Evolutionary conservation across 345 rosid species (phyloP).

Genomic region (Acer yangbiense): DNA sequence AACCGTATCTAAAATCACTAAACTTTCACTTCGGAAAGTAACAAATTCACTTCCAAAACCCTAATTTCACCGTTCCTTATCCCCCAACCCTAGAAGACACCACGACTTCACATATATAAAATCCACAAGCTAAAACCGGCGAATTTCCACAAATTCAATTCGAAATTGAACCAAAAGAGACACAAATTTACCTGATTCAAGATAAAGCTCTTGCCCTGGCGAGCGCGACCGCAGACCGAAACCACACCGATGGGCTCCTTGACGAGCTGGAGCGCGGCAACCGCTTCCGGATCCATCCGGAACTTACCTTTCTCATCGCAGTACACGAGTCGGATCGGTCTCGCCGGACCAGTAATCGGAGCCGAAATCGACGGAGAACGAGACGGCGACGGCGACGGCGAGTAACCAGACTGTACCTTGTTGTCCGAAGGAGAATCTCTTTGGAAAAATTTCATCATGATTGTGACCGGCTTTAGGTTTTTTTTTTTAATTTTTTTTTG

Average conservation of each 20-base stretch:
- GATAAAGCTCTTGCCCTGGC: constrained; percentile 96
- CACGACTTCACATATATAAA: neutral
- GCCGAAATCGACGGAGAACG: constrained; percentile 22
- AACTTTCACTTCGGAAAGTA: neutral
- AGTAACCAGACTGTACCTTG: constrained; percentile 37
- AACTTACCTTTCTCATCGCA: constrained; percentile 96
- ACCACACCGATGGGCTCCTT: constrained; percentile 95
- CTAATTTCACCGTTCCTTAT: neutral
- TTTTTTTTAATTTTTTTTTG: neutral
- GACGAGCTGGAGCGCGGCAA: constrained; percentile 88
- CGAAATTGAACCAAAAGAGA: neutral
- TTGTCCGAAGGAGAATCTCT: constrained; percentile 37
- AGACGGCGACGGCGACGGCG: constrained; percentile 36
- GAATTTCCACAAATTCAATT: neutral
- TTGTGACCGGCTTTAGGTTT: neutral
- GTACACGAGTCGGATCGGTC: constrained; percentile 85
- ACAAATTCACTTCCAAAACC: constrained; percentile 8
- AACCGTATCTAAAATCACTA: neutral
- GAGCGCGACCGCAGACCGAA: constrained; percentile 97
- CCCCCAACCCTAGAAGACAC: constrained; percentile 32
- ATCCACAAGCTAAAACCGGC: constrained; percentile 6
- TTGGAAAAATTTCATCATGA: constrained; percentile 47
- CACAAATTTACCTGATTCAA: constrained; percentile 70
- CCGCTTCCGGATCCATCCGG: constrained; percentile 99
- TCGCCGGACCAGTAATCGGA: constrained; percentile 85